Conservation (phyloP, 495 filamentous ascomycete species). For the Talaromyces nanjingensis region DNA sequence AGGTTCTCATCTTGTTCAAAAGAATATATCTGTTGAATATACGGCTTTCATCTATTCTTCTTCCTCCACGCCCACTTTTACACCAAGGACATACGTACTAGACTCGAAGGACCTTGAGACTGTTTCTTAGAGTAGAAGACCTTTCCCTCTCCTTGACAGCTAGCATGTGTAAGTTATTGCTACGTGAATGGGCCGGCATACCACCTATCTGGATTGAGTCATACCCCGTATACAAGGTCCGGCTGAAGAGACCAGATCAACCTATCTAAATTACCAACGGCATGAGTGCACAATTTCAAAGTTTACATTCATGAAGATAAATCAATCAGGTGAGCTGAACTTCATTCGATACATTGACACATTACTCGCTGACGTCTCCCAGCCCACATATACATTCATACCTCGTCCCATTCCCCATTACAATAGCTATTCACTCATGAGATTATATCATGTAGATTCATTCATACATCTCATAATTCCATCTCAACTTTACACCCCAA, state of each 20-base stretch:
- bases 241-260: not conserved
- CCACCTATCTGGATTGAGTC: not conserved
- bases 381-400: not conserved
- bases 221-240: not conserved
- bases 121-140: not conserved
- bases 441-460: not conserved
- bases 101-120: not conserved
- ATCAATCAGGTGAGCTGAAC: not conserved
- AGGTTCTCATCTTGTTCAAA: too few species aligned
- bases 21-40: not conserved
- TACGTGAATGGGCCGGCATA: not conserved
- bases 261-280: not conserved
- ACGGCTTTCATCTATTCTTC: not conserved
- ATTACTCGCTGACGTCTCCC: not conserved
- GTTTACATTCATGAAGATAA: not conserved
- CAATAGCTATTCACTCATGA: not conserved
- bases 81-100: not conserved
- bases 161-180: not conserved
- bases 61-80: not conserved
- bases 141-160: not conserved
- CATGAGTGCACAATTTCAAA: not conserved
- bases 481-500: not conserved
- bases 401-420: not conserved
- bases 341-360: not conserved
- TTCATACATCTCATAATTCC: not conserved